Evolutionary conservation across 805 yeast genomes (phyloP), one percentile per base, ranked within the genome.

Genomic region (Teunomyces lycoperdinae): DNA sequence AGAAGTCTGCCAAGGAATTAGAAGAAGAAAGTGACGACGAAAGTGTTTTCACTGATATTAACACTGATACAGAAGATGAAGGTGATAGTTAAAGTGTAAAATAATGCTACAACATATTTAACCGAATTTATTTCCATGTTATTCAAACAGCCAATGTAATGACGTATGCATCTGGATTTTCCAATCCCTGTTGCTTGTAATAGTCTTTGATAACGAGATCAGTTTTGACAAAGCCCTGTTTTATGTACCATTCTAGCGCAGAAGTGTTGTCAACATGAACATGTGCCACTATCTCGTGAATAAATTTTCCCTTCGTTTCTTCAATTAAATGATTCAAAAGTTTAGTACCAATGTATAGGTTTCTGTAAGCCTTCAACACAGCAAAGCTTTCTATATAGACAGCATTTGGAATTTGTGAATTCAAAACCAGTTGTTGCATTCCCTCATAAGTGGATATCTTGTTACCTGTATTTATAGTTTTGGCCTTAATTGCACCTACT

Each of bases 401-500:
- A 9, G 78, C 74, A 43, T 77, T 75, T 6, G 87, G 84, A 13
- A 68, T 52, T 36, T 60, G 58, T 28, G 67, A 48, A 26, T 51
- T 56, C 30, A 58, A 20, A 20, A 55, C 53, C 20, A 56, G 53
- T 10, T 56, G 54, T 34, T 56, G 60, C 11, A 63, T 53, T n/a
- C 34, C 34, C 5, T 32, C 66, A 33, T 57, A 61, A n/a, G 55
- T 52, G 26, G 63, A 53, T 4, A 72, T 56, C n/a, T 69, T 71
- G 41, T 74, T 70, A 10, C 68, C 56, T 16, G 79, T 71, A 48
- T 75, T 73, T 45, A 77, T 67, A 7, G 74, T 65, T 54, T 71
- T 74, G 47, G 86, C 84, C 50, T 83, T 82, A 43, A 89, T 68
- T 3, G 83, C 85, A 11, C 94, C 96, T 3, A 89, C 92, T 6